Conservation (phyloP, 169 alveolate genomes). For the Cyclospora cayetanensis region DNA sequence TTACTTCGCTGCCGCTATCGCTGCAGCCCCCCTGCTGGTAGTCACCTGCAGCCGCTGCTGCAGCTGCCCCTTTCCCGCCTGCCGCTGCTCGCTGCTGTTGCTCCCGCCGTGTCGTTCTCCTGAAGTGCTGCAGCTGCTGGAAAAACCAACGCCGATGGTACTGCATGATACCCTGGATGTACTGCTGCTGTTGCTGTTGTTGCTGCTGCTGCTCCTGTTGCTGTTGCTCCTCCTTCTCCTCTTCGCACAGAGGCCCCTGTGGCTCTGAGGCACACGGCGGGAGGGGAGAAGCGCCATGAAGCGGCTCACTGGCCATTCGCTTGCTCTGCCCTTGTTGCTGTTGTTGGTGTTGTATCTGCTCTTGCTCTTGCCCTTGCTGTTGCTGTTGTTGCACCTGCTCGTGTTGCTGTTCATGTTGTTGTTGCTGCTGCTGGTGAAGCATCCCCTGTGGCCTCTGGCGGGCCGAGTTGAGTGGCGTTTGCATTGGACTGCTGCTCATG, state of each 20-base stretch:
- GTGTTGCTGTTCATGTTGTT: background rate
- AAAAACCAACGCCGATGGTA: constrained; percentile 43
- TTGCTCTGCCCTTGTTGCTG: too few relatives aligned
- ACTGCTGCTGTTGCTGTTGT: background rate
- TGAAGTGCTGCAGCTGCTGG: constrained; percentile 17
- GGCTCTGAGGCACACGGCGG: too few relatives aligned
- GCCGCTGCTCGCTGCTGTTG: background rate
- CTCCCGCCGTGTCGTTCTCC: background rate
- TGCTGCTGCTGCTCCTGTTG: background rate
- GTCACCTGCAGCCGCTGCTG: background rate
- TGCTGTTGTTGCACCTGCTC: background rate
- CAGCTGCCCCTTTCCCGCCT: background rate
- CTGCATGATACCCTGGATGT: background rate
- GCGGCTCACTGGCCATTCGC: too few relatives aligned
- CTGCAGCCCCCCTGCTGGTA: background rate
- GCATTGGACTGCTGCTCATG: background rate
- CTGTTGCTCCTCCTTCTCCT: background rate
- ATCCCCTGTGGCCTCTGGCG: background rate
- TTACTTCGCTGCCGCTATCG: background rate
- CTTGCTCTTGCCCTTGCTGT: too few relatives aligned
- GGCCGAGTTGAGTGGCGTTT: background rate
- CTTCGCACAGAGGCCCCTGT: too few relatives aligned
- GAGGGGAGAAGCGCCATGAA: too few relatives aligned
- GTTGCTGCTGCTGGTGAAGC: constrained; percentile 15
- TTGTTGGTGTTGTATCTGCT: too few relatives aligned